These are phyloP conservation scores for Pseudogymnoascus sp. DNA, from an alignment of 2,329 filamentous ascomycete genomes.

Conservation along the genomic window DNA sequence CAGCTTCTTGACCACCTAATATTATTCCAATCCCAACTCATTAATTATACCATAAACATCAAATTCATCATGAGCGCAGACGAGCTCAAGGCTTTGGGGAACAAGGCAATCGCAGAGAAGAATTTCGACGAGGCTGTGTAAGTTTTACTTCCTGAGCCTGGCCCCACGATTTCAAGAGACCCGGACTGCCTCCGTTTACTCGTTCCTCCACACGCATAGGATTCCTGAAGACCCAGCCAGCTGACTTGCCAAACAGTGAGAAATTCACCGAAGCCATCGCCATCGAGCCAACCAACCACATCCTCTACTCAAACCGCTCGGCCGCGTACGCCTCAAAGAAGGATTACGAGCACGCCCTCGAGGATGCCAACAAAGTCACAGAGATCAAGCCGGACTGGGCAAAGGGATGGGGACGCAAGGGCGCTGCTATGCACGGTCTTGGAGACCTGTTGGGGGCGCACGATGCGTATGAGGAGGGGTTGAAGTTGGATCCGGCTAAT, in stretches of 20 bases:
- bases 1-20: conserved; percentile 4
- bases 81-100: conserved; percentile 93
- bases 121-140: conserved; percentile 95
- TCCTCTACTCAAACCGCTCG: conserved; percentile 96
- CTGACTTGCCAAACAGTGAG: conserved; percentile 50
- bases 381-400: conserved; percentile 97
- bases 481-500: conserved; percentile 87
- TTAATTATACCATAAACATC: conserved; percentile 9
- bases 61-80: conserved; percentile 41
- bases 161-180: background rate
- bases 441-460: conserved; percentile 79
- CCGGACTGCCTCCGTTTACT: conserved; percentile 14
- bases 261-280: conserved; percentile 94
- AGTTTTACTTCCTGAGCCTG: conserved; percentile 35
- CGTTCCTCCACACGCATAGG: conserved; percentile 9
- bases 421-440: conserved; percentile 79
- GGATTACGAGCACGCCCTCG: conserved; percentile 76
- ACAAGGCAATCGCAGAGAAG: conserved; percentile 97
- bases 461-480: conserved; percentile 89
- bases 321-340: conserved; percentile 82
- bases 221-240: background rate
- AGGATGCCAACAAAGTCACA: conserved; percentile 88
- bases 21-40: background rate
- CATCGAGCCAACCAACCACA: conserved; percentile 83
- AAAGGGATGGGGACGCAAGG: conserved; percentile 93